Conservation (phyloP, 441 rosid genomes). For the Brassica hybrid region DNA sequence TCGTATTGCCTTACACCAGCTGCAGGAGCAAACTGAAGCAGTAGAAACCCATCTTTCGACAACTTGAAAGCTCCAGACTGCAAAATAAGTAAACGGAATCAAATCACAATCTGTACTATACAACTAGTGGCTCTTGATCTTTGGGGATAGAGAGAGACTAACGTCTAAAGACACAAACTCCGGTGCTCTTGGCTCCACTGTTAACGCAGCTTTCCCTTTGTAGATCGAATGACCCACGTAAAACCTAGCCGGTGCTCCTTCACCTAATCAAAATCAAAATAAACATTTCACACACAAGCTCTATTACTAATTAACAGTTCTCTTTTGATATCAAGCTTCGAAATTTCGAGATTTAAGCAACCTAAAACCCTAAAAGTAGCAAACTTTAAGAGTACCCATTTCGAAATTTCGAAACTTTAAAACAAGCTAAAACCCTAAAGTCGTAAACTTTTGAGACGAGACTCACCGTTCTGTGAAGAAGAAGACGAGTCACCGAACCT, state of each 20-base stretch:
- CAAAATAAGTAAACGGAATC: conserved; percentile 5
- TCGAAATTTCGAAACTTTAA: background rate
- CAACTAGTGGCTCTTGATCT: background rate
- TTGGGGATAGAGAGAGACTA: conserved; percentile 46
- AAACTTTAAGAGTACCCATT: background rate
- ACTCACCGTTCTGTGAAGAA: conserved; percentile 30
- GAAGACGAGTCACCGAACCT: conserved; percentile 43
- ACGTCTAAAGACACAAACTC: conserved; percentile 75
- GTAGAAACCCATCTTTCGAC: conserved; percentile 64
- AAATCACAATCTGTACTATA: background rate
- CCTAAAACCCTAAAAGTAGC: conserved; percentile 14
- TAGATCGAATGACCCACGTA: conserved; percentile 85
- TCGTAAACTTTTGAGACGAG: background rate
- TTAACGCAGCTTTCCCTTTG: conserved; percentile 95
- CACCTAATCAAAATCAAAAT: conserved; percentile 40
- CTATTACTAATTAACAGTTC: background rate
- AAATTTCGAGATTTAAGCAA: background rate
- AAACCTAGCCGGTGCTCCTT: conserved; percentile 58
- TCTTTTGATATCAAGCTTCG: background rate
- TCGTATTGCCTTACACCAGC: conserved; percentile 73
- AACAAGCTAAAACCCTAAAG: conserved; percentile 29
- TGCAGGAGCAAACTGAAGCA: conserved; percentile 86
- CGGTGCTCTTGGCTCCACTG: conserved; percentile 80
- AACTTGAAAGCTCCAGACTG: conserved; percentile 85
- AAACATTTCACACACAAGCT: conserved; percentile 2